Percentiles rank a stretch among this genome's conserved stretches.
phyloP scores from a whole-genome alignment of 1,284 basidiomycete genomes.

The Leucoagaricus sp. region DNA sequence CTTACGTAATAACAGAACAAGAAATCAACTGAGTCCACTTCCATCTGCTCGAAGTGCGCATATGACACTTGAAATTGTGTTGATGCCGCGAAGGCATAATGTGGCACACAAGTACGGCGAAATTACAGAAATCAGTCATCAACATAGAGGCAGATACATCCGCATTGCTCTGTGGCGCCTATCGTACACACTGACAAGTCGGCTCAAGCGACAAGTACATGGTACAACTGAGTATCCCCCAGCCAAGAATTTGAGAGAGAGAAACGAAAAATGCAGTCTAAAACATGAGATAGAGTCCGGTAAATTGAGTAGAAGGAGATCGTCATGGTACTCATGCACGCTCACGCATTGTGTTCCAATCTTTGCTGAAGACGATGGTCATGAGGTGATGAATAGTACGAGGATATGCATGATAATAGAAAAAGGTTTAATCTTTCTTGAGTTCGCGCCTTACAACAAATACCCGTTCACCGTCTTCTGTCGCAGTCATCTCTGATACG shows the following conservation, averaged over 20 bases:
- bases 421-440: constrained; percentile 52
- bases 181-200: constrained; percentile 13
- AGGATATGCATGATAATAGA: constrained; percentile 24
- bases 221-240: not conserved
- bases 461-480: constrained; percentile 65
- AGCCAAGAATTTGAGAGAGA: constrained; percentile 5
- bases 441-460: constrained; percentile 74
- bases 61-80: too few species aligned
- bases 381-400: constrained; percentile 25
- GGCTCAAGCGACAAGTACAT: not conserved
- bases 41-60: too few species aligned
- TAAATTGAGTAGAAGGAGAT: not conserved
- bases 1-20: too few species aligned
- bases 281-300: constrained; percentile 16
- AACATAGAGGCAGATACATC: not conserved
- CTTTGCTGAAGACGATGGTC: constrained; percentile 20
- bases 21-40: too few species aligned
- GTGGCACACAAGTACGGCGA: too few species aligned
- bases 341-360: not conserved
- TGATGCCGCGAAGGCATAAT: too few species aligned
- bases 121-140: too few species aligned
- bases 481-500: constrained; percentile 61
- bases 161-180: constrained; percentile 8
- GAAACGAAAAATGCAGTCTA: constrained; percentile 17
- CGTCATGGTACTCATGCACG: not conserved